Base-by-base conservation (phyloP, 78 protist species). In the Dictyostelium purpureum region DNA sequence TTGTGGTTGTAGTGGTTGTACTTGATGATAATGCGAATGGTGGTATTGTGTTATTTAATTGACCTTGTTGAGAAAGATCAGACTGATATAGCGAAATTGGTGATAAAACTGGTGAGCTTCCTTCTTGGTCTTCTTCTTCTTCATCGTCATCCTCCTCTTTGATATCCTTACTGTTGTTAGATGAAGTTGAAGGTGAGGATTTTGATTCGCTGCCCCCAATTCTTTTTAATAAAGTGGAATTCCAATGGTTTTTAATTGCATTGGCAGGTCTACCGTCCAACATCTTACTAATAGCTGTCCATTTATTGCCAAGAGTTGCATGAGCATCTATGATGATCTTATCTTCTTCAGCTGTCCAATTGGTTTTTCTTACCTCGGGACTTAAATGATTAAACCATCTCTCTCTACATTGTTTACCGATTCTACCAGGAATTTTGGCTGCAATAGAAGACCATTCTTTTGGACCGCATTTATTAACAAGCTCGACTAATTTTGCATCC, bases 221-320 rank as follows among this genome's bases (percentile, higher is more conserved):
- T 37, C 94, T 85, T 31, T 91, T 83, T 42, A 85, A 35, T n/a
- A 97, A 33, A 0, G 97, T 90, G 4, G 98, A 97, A 67, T 98
- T 96, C 97, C 98, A 98, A 78, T 83, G 98, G 82, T 98, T 98
- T 88, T 97, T 98, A 65, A 98, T 82, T 1, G 97, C 98, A 75
- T 98, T 98, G 54, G 98, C 98, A 4, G 98, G 93, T 18, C 99
- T 79, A 21, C 98, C 99, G 1, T 94, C 96, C 12, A 98, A 88
- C 10, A 54, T 77, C 40, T 88, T 82, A 3, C 96, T 89, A 0
- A 97, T 97, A 12, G 91, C 94, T 9, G 98, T 94, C 99, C 99
- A 98, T 59, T 89, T 82, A 67, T 95, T 97, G 42, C 99, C 99
- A 5, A 92, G 37, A 0, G 24, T 12, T 5, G 59, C 42, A 52